Evolutionary conservation across 192 early-diverging fungal species (phyloP).

Genomic region (Gonapodya prolifera): DNA sequence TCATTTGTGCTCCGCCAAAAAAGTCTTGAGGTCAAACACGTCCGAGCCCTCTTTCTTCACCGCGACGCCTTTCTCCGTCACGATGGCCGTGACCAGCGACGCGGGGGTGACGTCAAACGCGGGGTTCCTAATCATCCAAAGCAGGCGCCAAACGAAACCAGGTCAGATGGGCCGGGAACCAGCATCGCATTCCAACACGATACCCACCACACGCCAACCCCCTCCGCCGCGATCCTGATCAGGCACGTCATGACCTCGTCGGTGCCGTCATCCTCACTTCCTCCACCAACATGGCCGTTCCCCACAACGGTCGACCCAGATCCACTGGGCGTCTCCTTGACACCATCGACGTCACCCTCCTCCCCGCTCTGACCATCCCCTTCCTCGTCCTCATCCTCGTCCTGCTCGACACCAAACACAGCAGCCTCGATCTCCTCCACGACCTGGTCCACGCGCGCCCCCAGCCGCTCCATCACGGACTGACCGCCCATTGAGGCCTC

Average conservation of each 20-base stretch:
- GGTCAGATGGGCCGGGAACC: not conserved
- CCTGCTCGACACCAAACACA: not conserved
- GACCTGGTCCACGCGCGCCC: not conserved
- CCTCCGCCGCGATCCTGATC: slow-evolving; percentile 68
- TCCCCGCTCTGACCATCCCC: not conserved
- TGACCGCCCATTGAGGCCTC: not conserved
- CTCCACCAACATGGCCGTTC: not conserved
- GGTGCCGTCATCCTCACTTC: not conserved
- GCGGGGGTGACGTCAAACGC: slow-evolving; percentile 93
- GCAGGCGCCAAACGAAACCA: not conserved
- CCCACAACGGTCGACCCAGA: not conserved
- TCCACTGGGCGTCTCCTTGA: not conserved
- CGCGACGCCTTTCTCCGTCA: slow-evolving; percentile 79
- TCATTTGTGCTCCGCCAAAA: too few relatives aligned
- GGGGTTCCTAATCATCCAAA: slow-evolving; percentile 70
- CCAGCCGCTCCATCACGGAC: not conserved
- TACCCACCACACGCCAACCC: slow-evolving; percentile 65
- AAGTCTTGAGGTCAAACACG: slow-evolving; percentile 22
- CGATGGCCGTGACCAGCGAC: slow-evolving; percentile 71
- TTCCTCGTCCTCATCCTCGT: not conserved
- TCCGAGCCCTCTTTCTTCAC: slow-evolving; percentile 22
- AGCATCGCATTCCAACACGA: not conserved
- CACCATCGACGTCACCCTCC: not conserved
- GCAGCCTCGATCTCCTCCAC: not conserved
- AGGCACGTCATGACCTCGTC: slow-evolving; percentile 13